A percentile compares a stretch with the other conserved stretches of the same genome.
These are phyloP conservation scores for Chlamydomonas eustigma DNA, from an alignment of 139 green algal genomes.

Conservation along the genomic window DNA sequence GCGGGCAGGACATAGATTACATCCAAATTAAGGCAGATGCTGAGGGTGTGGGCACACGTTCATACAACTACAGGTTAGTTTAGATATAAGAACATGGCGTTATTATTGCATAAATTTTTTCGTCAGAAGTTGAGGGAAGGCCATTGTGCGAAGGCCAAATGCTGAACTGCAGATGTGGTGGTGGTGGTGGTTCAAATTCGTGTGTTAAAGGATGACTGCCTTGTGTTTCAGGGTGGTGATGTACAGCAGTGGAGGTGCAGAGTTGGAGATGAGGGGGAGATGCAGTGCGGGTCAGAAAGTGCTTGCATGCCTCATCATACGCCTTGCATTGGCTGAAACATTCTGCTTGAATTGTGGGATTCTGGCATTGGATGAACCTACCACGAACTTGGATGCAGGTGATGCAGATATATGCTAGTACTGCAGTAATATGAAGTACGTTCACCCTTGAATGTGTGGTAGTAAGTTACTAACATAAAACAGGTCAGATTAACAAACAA, in stretches of 20 bases:
- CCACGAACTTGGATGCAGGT: constrained; percentile 92
- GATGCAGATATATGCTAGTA: constrained; percentile 16
- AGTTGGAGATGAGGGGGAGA: constrained; percentile 97
- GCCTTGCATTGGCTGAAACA: constrained; percentile 93
- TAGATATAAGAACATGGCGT: background rate
- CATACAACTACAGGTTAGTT: constrained; percentile 91
- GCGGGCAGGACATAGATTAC: constrained; percentile 92
- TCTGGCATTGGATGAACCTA: constrained; percentile 96
- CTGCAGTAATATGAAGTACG: constrained; percentile 1
- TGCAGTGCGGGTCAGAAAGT: constrained; percentile 97
- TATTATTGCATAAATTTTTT: no score
- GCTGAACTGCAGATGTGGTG: no score
- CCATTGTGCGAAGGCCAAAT: no score
- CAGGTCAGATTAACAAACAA: no score
- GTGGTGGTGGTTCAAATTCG: no score
- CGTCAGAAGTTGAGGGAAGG: no score
- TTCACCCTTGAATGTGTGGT: no score
- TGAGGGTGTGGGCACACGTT: constrained; percentile 55
- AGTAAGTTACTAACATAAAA: no score
- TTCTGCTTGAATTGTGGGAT: constrained; percentile 99
- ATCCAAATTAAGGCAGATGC: constrained; percentile 86
- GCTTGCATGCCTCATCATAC: constrained; percentile 96
- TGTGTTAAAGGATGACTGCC: no score
- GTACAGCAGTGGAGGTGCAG: constrained; percentile 63
- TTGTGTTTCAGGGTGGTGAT: constrained; percentile 78